phyloP scores from a whole-genome alignment of 2,329 filamentous ascomycete genomes.

The Apiospora malaysiana region DNA sequence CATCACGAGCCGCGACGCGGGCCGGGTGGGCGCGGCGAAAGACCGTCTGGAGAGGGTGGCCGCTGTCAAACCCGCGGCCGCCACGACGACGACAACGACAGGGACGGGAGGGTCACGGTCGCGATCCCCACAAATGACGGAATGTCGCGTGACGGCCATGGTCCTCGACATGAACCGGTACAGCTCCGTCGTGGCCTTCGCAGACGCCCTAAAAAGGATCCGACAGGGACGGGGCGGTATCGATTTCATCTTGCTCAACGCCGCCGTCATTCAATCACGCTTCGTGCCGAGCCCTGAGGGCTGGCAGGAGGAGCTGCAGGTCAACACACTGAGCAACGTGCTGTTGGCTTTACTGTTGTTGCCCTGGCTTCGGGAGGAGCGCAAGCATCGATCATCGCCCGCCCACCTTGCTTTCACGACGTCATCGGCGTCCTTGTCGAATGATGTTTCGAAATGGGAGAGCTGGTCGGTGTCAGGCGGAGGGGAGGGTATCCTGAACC shows the following conservation, averaged over 20 bases:
- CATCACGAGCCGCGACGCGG: conserved; percentile 7
- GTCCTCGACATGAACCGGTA: conserved; percentile 5
- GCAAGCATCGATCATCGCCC: background rate
- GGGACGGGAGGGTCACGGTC: background rate
- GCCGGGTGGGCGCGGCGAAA: background rate
- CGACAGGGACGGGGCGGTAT: background rate
- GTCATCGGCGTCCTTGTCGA: background rate
- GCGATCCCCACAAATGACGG: background rate
- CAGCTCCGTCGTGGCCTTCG: background rate
- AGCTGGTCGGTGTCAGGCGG: background rate
- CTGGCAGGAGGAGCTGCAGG: conserved; percentile 12
- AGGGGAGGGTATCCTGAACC: background rate
- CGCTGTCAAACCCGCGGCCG: background rate
- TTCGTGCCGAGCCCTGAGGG: background rate
- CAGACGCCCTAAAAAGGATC: background rate
- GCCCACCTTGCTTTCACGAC: conserved; percentile 11
- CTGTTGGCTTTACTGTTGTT: conserved; percentile 5
- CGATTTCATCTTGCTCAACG: conserved; percentile 13
- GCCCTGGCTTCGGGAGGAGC: conserved; percentile 13
- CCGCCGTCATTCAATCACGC: conserved; percentile 5
- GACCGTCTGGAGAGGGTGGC: background rate
- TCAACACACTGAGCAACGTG: conserved; percentile 18
- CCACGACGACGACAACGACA: background rate
- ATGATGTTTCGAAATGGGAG: background rate
- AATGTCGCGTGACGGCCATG: background rate